Evolutionary conservation across 768 basidiomycete species (phyloP).

Genomic region (Termitomyces sp.): DNA sequence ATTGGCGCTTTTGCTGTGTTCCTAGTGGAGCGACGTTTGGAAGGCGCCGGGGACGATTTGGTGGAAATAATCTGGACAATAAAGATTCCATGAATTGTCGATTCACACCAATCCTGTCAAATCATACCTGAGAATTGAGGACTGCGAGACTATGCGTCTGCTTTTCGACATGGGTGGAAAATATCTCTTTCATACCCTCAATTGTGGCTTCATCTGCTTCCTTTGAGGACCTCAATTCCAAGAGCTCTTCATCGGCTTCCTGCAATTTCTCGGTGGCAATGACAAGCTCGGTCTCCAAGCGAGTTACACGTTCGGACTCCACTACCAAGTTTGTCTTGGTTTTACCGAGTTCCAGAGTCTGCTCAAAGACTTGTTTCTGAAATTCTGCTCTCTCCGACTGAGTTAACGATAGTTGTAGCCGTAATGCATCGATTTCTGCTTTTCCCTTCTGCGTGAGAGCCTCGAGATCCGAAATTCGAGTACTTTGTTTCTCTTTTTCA

Average conservation of each 20-base stretch:
- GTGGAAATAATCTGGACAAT: constrained; percentile 21
- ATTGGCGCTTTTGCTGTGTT: background rate
- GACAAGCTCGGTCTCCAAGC: constrained; percentile 17
- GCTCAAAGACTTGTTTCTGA: constrained; percentile 9
- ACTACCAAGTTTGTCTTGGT: constrained; percentile 10
- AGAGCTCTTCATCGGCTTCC: constrained; percentile 27
- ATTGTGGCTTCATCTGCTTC: constrained; percentile 30
- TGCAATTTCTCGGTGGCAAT: constrained; percentile 13
- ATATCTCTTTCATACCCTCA: constrained; percentile 23
- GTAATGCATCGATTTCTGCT: background rate
- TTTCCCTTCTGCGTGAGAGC: background rate
- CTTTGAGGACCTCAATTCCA: constrained; percentile 25
- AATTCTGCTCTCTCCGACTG: constrained; percentile 5
- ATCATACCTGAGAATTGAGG: constrained; percentile 31
- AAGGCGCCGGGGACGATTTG: constrained; percentile 20
- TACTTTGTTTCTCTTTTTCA: constrained; percentile 10
- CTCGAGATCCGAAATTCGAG: constrained; percentile 10
- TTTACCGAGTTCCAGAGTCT: constrained; percentile 11
- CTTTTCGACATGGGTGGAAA: constrained; percentile 24
- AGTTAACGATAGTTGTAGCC: background rate
- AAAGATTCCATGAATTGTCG: background rate
- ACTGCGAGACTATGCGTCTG: constrained; percentile 29
- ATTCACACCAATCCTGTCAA: too few relatives aligned
- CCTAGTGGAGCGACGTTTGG: constrained; percentile 15
- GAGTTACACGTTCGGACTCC: constrained; percentile 12